These are phyloP conservation scores for Dalechampia spathulata DNA, from an alignment of 441 rosid species.

Conservation along the genomic window DNA sequence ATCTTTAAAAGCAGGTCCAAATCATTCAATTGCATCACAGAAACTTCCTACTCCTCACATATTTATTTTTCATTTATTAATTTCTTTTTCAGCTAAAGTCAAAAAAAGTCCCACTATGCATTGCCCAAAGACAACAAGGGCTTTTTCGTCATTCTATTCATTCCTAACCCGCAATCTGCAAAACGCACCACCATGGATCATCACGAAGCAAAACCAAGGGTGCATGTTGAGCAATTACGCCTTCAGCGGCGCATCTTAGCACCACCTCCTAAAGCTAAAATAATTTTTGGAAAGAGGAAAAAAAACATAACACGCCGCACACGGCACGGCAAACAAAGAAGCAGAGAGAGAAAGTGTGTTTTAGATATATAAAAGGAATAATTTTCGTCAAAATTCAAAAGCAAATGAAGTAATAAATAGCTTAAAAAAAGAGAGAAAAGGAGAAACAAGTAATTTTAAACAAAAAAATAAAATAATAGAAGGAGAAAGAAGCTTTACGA, in stretches of 20 bases:
- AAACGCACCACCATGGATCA: constrained; percentile 13
- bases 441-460: not conserved
- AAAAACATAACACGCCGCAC: not conserved
- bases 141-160: too few species aligned
- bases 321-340: not conserved
- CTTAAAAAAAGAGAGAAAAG: not conserved
- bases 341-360: not conserved
- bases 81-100: not conserved
- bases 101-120: not conserved
- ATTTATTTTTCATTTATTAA: too few species aligned
- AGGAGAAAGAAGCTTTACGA: constrained; percentile 36
- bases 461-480: too few species aligned
- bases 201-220: not conserved
- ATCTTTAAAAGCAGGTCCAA: constrained; percentile 2
- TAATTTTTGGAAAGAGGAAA: not conserved
- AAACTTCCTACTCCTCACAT: constrained; percentile 9
- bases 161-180: not conserved
- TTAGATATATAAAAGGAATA: not conserved
- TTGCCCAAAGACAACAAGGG: too few species aligned
- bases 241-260: constrained; percentile 4
- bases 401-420: not conserved
- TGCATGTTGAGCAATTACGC: too few species aligned
- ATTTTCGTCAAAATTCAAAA: too few species aligned
- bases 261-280: not conserved
- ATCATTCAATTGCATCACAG: not conserved